phyloP scores from a whole-genome alignment of 495 filamentous ascomycete genomes.

The Aspergillus conjunctus region DNA sequence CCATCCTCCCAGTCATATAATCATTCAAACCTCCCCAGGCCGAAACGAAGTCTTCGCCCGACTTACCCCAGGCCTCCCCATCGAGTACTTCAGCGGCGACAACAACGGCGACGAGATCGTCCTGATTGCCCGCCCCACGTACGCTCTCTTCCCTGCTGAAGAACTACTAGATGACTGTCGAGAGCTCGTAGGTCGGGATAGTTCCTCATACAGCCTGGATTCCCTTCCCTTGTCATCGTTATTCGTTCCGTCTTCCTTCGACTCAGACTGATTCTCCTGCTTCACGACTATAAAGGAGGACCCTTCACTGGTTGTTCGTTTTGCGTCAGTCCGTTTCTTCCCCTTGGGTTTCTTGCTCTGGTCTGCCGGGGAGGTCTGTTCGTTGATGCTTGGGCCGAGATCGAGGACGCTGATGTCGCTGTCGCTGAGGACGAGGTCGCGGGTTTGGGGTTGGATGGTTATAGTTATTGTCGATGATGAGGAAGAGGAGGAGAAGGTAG shows the following conservation, averaged over 20 bases:
- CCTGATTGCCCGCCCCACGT: slow-evolving; percentile 7
- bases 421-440: slow-evolving; percentile 23
- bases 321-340: too few relatives aligned
- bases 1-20: neutral
- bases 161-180: neutral
- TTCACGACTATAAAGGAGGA: too few relatives aligned
- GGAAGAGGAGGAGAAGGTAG: neutral
- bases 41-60: slow-evolving; percentile 21
- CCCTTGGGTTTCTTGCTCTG: too few relatives aligned
- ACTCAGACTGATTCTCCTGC: neutral
- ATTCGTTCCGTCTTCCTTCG: neutral
- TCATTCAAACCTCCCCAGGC: neutral
- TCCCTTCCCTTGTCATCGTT: neutral
- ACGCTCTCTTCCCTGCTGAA: neutral
- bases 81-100: slow-evolving; percentile 13
- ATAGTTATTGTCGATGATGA: neutral
- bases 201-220: neutral
- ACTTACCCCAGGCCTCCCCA: slow-evolving; percentile 11
- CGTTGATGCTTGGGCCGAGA: slow-evolving; percentile 28
- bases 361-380: neutral
- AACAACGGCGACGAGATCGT: slow-evolving; percentile 18
- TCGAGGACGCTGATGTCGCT: slow-evolving; percentile 38
- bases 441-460: slow-evolving; percentile 8
- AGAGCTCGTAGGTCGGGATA: neutral
- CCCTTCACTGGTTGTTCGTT: too few relatives aligned